These are phyloP conservation scores for Krasilnikovozyma curviuscula DNA, from an alignment of 768 basidiomycete species.

Conservation along the genomic window DNA sequence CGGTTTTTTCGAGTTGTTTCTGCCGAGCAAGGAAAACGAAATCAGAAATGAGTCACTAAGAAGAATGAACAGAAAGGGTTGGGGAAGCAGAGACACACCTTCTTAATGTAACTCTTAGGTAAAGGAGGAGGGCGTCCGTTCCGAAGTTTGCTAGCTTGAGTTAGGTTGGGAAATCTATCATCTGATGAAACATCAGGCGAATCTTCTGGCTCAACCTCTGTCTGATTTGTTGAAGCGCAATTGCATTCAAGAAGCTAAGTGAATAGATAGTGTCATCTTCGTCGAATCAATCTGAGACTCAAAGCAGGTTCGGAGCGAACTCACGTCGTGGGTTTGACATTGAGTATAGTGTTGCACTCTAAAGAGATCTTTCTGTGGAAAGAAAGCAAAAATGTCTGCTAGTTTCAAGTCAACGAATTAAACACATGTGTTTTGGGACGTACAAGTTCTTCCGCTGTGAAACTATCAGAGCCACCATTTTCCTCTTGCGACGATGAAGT, in stretches of 20 bases:
- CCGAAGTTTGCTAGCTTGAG: too few relatives aligned
- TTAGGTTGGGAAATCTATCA: too few relatives aligned
- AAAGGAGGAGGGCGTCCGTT: too few relatives aligned
- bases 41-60: neutral
- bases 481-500: neutral
- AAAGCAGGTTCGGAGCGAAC: too few relatives aligned
- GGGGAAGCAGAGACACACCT: neutral
- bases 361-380: neutral
- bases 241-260: too few relatives aligned
- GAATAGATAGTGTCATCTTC: too few relatives aligned
- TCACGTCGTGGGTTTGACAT: conserved; percentile 10
- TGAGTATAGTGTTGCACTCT: neutral
- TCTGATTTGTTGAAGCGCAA: too few relatives aligned
- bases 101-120: too few relatives aligned
- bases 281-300: too few relatives aligned
- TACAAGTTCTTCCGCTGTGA: conserved; percentile 4
- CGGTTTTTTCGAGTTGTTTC: conserved; percentile 32
- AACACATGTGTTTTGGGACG: neutral
- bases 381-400: neutral
- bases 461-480: neutral
- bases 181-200: too few relatives aligned
- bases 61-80: neutral
- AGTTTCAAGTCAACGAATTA: neutral
- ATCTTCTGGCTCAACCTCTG: too few relatives aligned
- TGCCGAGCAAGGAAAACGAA: neutral